These are phyloP conservation scores for Haematococcus lacustris DNA, from an alignment of 139 green algal genomes.

Conservation along the genomic window DNA sequence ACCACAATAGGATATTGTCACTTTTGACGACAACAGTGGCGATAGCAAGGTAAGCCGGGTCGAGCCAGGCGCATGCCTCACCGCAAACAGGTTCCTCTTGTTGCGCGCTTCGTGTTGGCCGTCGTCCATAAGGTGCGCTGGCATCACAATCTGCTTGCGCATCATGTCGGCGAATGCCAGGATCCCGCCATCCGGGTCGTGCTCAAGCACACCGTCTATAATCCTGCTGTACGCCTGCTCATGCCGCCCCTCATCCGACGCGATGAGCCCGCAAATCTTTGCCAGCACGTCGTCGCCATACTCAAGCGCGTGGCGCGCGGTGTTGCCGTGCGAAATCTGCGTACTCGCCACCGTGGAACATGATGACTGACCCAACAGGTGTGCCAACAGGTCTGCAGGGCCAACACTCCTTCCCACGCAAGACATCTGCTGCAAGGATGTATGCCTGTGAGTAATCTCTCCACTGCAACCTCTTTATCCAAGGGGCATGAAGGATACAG, in stretches of 20 bases:
- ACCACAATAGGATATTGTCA: too few species aligned
- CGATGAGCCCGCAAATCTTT: constrained; percentile 87
- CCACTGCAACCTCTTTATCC: too few species aligned
- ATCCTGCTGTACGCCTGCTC: constrained; percentile 91
- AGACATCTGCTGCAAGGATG: too few species aligned
- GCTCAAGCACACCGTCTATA: constrained; percentile 82
- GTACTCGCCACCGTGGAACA: too few species aligned
- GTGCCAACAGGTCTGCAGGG: too few species aligned
- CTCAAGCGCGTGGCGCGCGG: constrained; percentile 76
- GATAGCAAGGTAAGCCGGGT: too few species aligned
- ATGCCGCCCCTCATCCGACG: constrained; percentile 90
- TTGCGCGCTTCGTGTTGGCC: constrained; percentile 59
- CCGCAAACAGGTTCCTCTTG: constrained; percentile 71
- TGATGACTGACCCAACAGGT: too few species aligned
- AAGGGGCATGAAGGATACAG: too few species aligned
- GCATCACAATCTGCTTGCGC: constrained; percentile 98
- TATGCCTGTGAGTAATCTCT: too few species aligned
- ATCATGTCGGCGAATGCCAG: constrained; percentile 97
- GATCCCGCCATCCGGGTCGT: constrained; percentile 82
- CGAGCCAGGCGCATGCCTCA: too few species aligned
- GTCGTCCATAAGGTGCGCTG: constrained; percentile 95
- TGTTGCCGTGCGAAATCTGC: constrained; percentile 92
- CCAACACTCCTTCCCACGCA: too few species aligned
- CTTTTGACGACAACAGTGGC: too few species aligned
- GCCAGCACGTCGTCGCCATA: constrained; percentile 81